Evolutionary conservation across 2,329 filamentous ascomycete genomes (phyloP).

Genomic region (Aspergillus unguis): DNA sequence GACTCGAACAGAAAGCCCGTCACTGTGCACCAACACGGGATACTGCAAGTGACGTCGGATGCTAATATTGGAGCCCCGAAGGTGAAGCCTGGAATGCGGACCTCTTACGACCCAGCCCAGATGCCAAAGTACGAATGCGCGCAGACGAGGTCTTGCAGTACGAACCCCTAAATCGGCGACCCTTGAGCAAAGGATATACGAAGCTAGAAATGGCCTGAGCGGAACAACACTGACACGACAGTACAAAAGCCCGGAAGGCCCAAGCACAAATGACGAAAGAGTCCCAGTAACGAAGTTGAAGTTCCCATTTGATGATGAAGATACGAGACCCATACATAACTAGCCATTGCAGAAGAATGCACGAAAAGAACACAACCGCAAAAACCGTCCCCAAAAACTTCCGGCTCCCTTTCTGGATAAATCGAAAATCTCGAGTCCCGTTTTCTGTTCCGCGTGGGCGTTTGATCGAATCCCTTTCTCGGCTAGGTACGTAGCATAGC

Average conservation of each 20-base stretch:
- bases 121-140: too few species aligned
- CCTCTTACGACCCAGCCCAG: too few species aligned
- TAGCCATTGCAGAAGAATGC: slow-evolving; percentile 4
- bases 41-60: too few species aligned
- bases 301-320: slow-evolving; percentile 18
- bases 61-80: too few species aligned
- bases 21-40: too few species aligned
- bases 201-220: too few species aligned
- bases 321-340: slow-evolving; percentile 12
- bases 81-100: too few species aligned
- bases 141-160: too few species aligned
- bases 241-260: background rate
- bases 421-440: slow-evolving; percentile 7
- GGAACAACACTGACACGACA: too few species aligned
- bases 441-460: slow-evolving; percentile 3
- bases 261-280: background rate
- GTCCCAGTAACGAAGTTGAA: slow-evolving; percentile 13
- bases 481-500: slow-evolving; percentile 1
- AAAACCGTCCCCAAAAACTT: slow-evolving; percentile 9
- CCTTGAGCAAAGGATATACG: too few species aligned
- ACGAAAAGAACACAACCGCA: slow-evolving; percentile 8
- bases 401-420: slow-evolving; percentile 12
- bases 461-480: slow-evolving; percentile 4
- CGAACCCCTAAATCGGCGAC: too few species aligned
- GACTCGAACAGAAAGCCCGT: too few species aligned